Conservation (phyloP, 78 protist species). For the Goniomonas avonlea region DNA sequence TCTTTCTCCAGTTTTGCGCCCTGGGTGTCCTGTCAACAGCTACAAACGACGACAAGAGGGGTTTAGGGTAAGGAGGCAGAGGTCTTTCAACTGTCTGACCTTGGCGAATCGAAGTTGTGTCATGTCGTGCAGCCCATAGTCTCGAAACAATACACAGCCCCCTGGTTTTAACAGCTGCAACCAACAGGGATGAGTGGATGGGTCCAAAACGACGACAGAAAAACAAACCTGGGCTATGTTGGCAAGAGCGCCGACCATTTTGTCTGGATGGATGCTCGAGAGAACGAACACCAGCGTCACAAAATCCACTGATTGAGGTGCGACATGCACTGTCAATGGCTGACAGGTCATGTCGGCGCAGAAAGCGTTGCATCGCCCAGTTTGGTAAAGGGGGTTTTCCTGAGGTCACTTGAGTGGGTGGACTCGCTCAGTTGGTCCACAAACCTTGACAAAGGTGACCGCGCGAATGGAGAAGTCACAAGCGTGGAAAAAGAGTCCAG, state of each 20-base stretch:
- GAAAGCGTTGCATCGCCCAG: neutral
- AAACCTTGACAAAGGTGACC: too few relatives aligned
- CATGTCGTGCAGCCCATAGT: slow-evolving; percentile 2
- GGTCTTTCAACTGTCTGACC: too few relatives aligned
- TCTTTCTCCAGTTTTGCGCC: neutral
- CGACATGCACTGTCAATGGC: neutral
- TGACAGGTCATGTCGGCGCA: neutral
- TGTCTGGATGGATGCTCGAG: slow-evolving; percentile 8
- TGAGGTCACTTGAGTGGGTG: neutral
- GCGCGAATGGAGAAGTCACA: slow-evolving; percentile 23
- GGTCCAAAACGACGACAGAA: neutral
- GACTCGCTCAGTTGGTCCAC: too few relatives aligned
- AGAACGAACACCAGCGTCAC: neutral
- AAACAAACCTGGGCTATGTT: neutral
- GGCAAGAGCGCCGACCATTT: neutral
- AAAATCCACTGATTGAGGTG: neutral
- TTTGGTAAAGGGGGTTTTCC: neutral
- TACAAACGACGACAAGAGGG: too few relatives aligned
- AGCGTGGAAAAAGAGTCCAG: neutral
- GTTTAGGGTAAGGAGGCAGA: too few relatives aligned
- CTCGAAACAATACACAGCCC: neutral
- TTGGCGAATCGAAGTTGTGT: neutral
- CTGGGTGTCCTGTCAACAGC: too few relatives aligned
- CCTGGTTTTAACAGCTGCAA: neutral
- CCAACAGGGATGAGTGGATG: neutral